Percentiles rank a stretch among this genome's conserved stretches.
phyloP scores from a whole-genome alignment of 345 rosid species.

The Trapa incisa region DNA sequence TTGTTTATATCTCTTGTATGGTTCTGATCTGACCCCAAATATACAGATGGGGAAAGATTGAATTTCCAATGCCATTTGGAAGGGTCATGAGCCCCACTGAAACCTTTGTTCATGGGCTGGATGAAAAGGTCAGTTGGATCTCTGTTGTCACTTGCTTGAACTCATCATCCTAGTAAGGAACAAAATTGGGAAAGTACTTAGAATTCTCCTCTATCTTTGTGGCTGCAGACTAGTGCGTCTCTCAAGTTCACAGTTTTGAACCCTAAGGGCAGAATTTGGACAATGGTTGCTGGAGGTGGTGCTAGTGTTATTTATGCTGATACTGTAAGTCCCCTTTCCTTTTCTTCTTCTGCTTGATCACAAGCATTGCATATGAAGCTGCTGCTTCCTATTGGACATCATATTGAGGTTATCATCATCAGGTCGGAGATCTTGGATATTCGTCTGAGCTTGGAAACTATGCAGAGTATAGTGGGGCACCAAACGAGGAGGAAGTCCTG shows the following conservation, averaged over 20 bases:
- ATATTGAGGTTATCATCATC: conserved; percentile 8
- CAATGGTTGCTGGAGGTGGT: conserved; percentile 98
- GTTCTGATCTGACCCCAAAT: not conserved
- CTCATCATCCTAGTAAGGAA: not conserved
- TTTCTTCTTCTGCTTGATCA: not conserved
- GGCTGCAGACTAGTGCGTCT: conserved; percentile 83
- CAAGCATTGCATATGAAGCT: not conserved
- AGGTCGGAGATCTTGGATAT: conserved; percentile 95
- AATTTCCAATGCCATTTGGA: conserved; percentile 90
- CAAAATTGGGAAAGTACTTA: not conserved
- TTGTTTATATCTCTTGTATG: not conserved
- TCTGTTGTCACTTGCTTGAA: not conserved
- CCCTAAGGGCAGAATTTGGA: conserved; percentile 89
- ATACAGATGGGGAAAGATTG: conserved; percentile 81
- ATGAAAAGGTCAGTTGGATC: not conserved
- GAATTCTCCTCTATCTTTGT: not conserved
- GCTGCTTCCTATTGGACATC: not conserved
- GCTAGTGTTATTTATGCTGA: conserved; percentile 98
- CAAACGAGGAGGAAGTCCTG: conserved; percentile 91
- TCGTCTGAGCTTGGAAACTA: conserved; percentile 87
- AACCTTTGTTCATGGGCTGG: not conserved
- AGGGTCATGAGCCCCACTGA: conserved; percentile 68
- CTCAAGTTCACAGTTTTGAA: conserved; percentile 91
- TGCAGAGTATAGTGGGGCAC: conserved; percentile 97
- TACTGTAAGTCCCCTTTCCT: conserved; percentile 33